Evolutionary conservation across 2,329 filamentous ascomycete genomes (phyloP), one percentile per base, ranked within the genome.

Genomic region (Neonectria neomacrospora): DNA sequence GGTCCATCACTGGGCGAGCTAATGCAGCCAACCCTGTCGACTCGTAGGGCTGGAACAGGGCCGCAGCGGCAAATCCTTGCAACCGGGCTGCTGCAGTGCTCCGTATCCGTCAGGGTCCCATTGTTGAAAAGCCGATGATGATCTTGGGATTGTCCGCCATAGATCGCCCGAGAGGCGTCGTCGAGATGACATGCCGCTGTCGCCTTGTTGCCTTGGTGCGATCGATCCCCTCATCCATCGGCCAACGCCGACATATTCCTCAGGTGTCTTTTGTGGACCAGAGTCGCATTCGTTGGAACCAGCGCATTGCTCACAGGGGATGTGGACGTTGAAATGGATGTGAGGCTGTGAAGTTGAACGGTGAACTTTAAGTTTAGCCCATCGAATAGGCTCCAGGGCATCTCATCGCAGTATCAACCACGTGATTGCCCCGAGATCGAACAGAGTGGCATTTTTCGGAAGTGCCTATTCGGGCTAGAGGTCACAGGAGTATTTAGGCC

Each of bases 41-140:
- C 66, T 58, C 62, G 64, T 73, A 73, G 71, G 71, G 71, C 71
- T 73, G 71, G 58, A 45, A 67, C 67, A 59, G 53, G 65, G 67
- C 51, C 54, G 44, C 53, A 41, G 53, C 53, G 53, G 37, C 39
- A 16, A 47, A 45, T n/a, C 26, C 39, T 34, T 23, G 34, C 20
- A 39, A 26, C 42, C 39, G 47, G 28, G 47, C 37, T 20, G 22
- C 44, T 16, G n/a, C 37, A 45, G 48, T 41, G 14, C 22, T 39
- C 39, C 28, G 28, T 18, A 14, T 32, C 45, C 26, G 26, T 50
- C 10, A 20, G 47, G 41, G 54, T 28, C 32, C 42, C n/a, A n/a
- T 28, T 16, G 22, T 39, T 22, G 22, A 41, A 54, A 18, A 18
- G 37, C 53, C 39, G 45, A n/a, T n/a, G n/a, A 41, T 26, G 28